Conservation (phyloP, 345 rosid species). For the Nephelium lappaceum region DNA sequence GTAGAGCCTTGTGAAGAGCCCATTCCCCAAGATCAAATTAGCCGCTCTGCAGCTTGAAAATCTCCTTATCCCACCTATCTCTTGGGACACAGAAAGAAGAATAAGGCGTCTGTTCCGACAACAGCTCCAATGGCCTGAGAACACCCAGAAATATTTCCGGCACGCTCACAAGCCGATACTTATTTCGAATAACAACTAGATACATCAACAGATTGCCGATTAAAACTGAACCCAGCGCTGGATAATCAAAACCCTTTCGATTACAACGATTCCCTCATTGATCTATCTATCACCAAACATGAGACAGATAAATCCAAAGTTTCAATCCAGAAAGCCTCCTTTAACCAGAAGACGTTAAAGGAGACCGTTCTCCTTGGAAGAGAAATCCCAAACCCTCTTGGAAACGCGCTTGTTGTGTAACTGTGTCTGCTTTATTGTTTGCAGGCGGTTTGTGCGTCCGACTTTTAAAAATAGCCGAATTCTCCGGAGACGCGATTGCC, state of each 20-base stretch:
- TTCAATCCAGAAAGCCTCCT: background rate
- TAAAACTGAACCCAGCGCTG: constrained; percentile 29
- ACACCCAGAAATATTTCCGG: constrained; percentile 52
- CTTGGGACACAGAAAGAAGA: constrained; percentile 56
- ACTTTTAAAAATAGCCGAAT: background rate
- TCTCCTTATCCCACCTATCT: constrained; percentile 90
- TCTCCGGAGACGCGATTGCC: background rate
- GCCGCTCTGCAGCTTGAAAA: constrained; percentile 61
- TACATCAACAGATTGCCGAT: constrained; percentile 62
- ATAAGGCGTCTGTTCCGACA: constrained; percentile 33
- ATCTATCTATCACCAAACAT: background rate
- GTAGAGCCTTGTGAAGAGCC: constrained; percentile 74
- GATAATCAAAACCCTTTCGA: constrained; percentile 34
- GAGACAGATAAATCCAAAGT: background rate
- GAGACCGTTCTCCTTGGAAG: constrained; percentile 2
- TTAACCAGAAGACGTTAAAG: background rate
- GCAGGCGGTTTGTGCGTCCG: background rate
- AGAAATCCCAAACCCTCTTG: background rate
- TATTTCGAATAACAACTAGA: constrained; percentile 48
- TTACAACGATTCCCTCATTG: constrained; percentile 23
- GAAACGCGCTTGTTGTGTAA: background rate
- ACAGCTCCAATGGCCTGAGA: constrained; percentile 57
- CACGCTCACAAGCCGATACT: constrained; percentile 64
- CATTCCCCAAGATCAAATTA: constrained; percentile 45
- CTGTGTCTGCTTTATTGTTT: background rate